phyloP scores from a whole-genome alignment of 352 stramenopile genomes.

The Phytophthora citrophthora region DNA sequence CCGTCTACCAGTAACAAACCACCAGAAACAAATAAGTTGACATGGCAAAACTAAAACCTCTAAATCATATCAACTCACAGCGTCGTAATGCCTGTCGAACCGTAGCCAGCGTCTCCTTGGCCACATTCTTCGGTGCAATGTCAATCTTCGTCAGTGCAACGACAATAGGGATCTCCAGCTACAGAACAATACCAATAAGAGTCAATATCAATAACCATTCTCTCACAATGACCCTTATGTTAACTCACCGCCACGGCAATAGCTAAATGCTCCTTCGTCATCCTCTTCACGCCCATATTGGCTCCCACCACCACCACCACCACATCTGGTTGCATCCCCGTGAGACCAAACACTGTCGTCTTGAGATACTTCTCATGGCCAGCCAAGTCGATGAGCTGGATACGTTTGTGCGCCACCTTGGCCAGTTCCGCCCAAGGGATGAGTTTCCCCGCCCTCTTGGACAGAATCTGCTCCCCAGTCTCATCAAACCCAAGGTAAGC shows the following conservation, averaged over 20 bases:
- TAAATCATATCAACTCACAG: conserved; percentile 41
- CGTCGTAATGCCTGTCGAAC: conserved; percentile 89
- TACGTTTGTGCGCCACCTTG: conserved; percentile 78
- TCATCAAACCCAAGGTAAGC: conserved; percentile 87
- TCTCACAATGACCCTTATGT: background rate
- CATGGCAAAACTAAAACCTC: too few species aligned
- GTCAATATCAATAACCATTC: background rate
- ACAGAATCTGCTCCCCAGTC: conserved; percentile 77
- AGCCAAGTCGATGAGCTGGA: conserved; percentile 89
- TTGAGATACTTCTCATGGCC: conserved; percentile 99
- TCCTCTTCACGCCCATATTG: conserved; percentile 95
- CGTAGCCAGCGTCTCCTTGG: conserved; percentile 91
- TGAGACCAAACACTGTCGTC: conserved; percentile 99
- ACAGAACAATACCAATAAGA: background rate
- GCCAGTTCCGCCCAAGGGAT: conserved; percentile 85
- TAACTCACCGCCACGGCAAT: conserved; percentile 87
- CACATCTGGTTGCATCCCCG: conserved; percentile 96
- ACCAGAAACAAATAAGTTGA: conserved; percentile 4
- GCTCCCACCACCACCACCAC: conserved; percentile 93
- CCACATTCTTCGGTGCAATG: conserved; percentile 92
- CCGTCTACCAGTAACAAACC: conserved; percentile 52
- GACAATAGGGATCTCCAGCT: conserved; percentile 93
- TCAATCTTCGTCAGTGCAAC: conserved; percentile 96
- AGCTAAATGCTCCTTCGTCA: conserved; percentile 94
- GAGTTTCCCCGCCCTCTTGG: conserved; percentile 71